Evolutionary conservation across 192 early-diverging fungal genomes (phyloP).

Genomic region (Allomyces macrogynus): DNA sequence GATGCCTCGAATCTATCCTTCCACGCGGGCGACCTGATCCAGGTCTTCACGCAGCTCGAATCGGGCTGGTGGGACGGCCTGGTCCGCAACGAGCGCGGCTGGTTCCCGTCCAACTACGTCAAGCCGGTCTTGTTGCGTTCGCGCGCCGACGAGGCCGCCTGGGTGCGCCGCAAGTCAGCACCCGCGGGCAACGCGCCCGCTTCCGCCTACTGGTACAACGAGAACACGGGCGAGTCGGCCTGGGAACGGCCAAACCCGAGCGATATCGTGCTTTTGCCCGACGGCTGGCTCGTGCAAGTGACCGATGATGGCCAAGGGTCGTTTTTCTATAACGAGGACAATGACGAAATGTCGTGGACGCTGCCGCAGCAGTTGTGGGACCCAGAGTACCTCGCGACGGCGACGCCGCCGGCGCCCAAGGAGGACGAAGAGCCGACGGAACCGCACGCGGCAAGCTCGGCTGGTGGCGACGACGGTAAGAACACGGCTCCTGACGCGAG

Average conservation of each 20-base stretch:
- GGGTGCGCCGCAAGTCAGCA: conserved; percentile 15
- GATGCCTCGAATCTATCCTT: conserved; percentile 65
- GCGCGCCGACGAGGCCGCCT: conserved; percentile 23
- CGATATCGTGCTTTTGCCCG: conserved; percentile 9
- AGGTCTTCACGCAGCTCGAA: conserved; percentile 69
- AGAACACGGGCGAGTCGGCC: conserved; percentile 13
- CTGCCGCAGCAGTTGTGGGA: conserved; percentile 22
- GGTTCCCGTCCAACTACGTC: conserved; percentile 81
- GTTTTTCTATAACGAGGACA: conserved; percentile 19
- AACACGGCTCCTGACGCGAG: no score
- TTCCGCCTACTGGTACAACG: conserved; percentile 17
- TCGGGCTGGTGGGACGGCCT: conserved; percentile 97
- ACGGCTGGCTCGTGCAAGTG: conserved; percentile 24
- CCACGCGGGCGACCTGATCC: conserved; percentile 64
- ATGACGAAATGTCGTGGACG: conserved; percentile 31
- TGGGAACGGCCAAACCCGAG: conserved; percentile 7
- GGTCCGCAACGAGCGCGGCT: conserved; percentile 55
- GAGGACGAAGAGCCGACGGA: no score
- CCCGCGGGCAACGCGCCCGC: conserved; percentile 11
- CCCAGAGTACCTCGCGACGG: conserved; percentile 16
- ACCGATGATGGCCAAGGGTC: conserved; percentile 26
- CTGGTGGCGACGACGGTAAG: no score
- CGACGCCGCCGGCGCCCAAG: conserved; percentile 6
- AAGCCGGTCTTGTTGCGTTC: conserved; percentile 15
- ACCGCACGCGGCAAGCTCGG: no score